Evolutionary conservation across 2,329 filamentous ascomycete species (phyloP).

Genomic region (Aureobasidium namibiae): DNA sequence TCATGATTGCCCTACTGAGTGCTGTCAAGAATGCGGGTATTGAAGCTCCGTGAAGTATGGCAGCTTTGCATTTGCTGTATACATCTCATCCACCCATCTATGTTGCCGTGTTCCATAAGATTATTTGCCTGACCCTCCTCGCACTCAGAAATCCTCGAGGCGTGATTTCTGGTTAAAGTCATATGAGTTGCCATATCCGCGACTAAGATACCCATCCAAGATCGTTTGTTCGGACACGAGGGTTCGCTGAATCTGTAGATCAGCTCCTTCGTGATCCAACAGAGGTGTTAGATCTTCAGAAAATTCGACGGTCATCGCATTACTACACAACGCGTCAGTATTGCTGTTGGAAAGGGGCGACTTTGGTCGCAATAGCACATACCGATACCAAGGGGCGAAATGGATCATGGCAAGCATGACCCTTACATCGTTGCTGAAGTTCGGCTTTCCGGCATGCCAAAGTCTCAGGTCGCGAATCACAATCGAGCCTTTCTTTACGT

Average conservation of each 20-base stretch:
- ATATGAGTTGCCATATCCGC: conserved; percentile 55
- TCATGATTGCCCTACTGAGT: conserved; percentile 82
- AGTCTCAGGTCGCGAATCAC: conserved; percentile 52
- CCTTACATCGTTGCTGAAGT: conserved; percentile 33
- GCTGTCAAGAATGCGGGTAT: conserved; percentile 42
- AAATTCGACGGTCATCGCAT: not conserved
- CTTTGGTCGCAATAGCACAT: not conserved
- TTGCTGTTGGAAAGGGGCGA: not conserved
- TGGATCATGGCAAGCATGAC: conserved; percentile 35
- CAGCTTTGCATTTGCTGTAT: not conserved
- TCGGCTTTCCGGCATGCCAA: conserved; percentile 59
- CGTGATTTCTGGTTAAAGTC: conserved; percentile 45
- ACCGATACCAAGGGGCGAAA: conserved; percentile 40
- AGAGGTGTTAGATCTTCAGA: not conserved
- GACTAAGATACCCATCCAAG: conserved; percentile 42
- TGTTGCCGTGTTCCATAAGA: not conserved
- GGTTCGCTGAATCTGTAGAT: conserved; percentile 43
- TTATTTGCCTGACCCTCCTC: too few species aligned
- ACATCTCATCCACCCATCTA: not conserved
- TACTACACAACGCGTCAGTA: conserved; percentile 7
- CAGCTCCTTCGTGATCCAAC: not conserved
- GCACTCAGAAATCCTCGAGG: not conserved
- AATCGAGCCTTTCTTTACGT: conserved; percentile 47
- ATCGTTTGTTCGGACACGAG: conserved; percentile 40
- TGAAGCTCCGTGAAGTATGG: not conserved